Evolutionary conservation across 768 basidiomycete species (phyloP).

Genomic region (Rhodotorula kratochvilovae): DNA sequence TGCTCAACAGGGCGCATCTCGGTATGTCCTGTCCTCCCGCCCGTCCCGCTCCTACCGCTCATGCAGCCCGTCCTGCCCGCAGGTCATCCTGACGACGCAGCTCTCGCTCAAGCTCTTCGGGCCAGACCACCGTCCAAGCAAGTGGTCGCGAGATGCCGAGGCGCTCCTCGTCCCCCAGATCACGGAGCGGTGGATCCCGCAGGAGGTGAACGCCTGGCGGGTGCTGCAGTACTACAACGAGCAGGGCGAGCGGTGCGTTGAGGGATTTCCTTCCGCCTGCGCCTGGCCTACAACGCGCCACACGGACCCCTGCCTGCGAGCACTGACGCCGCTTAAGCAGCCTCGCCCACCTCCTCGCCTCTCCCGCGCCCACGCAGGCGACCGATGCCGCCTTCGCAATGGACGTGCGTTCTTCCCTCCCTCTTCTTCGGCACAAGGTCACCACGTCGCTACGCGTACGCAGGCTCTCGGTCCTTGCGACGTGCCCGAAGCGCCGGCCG

Average conservation of each 20-base stretch:
- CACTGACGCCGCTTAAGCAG: neutral
- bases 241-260: slow-evolving; percentile 25
- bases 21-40: neutral
- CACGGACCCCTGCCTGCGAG: no score
- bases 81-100: slow-evolving; percentile 23
- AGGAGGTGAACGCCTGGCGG: neutral
- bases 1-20: neutral
- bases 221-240: slow-evolving; percentile 23
- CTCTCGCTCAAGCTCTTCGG: slow-evolving; percentile 28
- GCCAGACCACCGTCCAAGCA: slow-evolving; percentile 11
- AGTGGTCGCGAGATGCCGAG: slow-evolving; percentile 26
- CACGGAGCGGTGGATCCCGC: slow-evolving; percentile 13
- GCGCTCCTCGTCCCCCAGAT: slow-evolving; percentile 29
- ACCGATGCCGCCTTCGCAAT: slow-evolving; percentile 13
- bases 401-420: slow-evolving; percentile 19
- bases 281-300: neutral
- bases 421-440: no score
- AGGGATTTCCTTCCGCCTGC: neutral
- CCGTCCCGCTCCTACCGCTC: neutral
- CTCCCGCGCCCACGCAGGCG: neutral
- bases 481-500: neutral
- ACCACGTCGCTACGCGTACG: neutral
- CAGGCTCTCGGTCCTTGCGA: slow-evolving; percentile 11
- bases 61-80: neutral
- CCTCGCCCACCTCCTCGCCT: slow-evolving; percentile 10